Base-by-base conservation (phyloP, 495 filamentous ascomycete species). In the Jackrogersella minutella region DNA sequence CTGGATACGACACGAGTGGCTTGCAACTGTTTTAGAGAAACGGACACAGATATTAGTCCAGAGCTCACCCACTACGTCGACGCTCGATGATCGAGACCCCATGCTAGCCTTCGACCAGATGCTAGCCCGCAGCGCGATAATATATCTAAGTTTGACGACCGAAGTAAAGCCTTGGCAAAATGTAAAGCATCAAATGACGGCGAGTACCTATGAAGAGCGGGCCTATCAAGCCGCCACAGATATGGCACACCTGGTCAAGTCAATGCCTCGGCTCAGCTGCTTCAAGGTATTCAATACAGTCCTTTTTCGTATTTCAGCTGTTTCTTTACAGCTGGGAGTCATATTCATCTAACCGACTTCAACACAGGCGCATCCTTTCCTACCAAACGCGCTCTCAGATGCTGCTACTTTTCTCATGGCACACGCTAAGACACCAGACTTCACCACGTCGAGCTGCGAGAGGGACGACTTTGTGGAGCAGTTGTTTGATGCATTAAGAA, bases 1-100 rank as follows among this genome's bases (percentile, higher is more conserved):
- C 16, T 63, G 50, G 28, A 50, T 44, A n/a, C 40, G 60, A 2
- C 60, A 63, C 14, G 14, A 54, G 14, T 56, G 60, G 51, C 51
- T 56, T 13, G 47, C 26, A 1, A 14, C 26, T 34, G 11, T 51
- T 3, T 34, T 51, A 14, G 30, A 51, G 2, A 33, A 8, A 33
- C 47, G 22, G 10, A 21, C 9, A 2, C 47, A 51, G 11, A 9
- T 33, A 9, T 8, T 51, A 17, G 13, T 30, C 5, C 24, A 30
- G 11, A 6, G n/a, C 13, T 22, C 44, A 14, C 11, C 22, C 19
- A 47, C 24, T 30, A 28, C 13, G 9, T 30, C 17, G 8, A 28
- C 13, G 6, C 44, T 47, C 1, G 44, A 47, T 22, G 24, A 28
- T 47, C 22, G 5, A 5, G 17, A 47, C 44, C 44, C 44, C 13